Base-by-base conservation (phyloP, 352 stramenopile species). In the Phytophthora melonis region DNA sequence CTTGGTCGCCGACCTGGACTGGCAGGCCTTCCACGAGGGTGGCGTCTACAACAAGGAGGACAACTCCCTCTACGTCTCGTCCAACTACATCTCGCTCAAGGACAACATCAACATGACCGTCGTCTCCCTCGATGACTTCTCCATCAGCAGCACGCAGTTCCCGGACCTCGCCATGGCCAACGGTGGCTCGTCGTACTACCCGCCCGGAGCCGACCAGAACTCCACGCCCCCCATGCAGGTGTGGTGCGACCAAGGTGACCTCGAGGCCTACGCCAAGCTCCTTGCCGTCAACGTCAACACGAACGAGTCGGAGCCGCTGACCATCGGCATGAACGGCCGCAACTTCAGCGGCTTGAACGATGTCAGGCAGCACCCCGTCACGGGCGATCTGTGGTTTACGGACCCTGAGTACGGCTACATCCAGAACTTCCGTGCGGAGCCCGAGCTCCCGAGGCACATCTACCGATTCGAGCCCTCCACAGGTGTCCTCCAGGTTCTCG, bases 101-200 rank as follows among this genome's bases (percentile, higher is more conserved):
- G 60, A 67, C 60, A 58, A 67, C 32, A 67, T 67, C 49, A 67
- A 67, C 49, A 36, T 67, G 45, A 67, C 49, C 60, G 49, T 67
- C 14, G 16, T 67, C 47, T 67, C 60, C 6, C 60, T 67, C 53
- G 60, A 67, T 19, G 49, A 67, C 32, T 52, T 59, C 45, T 67
- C 60, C 60, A 52, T 67, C 49, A 32, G 47, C 47, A 67, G 60
- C 32, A 67, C 60, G 3, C 60, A 67, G 32, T 59, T 67, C 32
- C 21, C 49, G 11, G 60, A 47, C 27, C 60, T 67, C 19, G n/a
- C 27, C 11, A 52, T 67, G 60, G 49, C 60, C 49, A 67, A 67
- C 30, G 60, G 60, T 25, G 60, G 60, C 8, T 59, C 60, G 49
- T 59, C 60, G 19, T 67, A 67, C 49, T 67, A 67, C 60, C 60